Percentiles rank a stretch among this genome's conserved stretches.
These are phyloP conservation scores for Microbotryum silenes-acaulis DNA, from an alignment of 1,284 basidiomycete species.

Conservation along the genomic window DNA sequence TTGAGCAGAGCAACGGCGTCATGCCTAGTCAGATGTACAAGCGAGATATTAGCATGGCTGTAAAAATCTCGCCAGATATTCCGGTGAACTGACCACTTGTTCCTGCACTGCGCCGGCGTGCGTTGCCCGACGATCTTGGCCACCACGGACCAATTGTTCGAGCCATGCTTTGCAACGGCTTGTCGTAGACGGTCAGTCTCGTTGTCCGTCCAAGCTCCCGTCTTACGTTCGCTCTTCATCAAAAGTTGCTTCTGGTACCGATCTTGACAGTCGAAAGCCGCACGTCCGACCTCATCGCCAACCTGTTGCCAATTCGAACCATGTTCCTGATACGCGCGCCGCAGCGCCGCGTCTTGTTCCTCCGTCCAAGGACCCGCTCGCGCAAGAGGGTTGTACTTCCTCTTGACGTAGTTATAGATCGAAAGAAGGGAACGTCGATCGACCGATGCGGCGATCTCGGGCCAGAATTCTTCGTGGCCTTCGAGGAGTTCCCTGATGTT, in stretches of 20 bases:
- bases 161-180: constrained; percentile 65
- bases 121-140: constrained; percentile 66
- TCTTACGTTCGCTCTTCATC: constrained; percentile 35
- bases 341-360: constrained; percentile 57
- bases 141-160: constrained; percentile 64
- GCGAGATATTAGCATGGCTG: neutral
- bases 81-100: constrained; percentile 57
- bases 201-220: constrained; percentile 52
- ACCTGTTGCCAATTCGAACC: constrained; percentile 76
- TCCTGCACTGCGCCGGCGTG: constrained; percentile 69
- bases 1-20: constrained; percentile 62
- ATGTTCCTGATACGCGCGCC: constrained; percentile 57
- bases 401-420: constrained; percentile 68
- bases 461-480: constrained; percentile 56
- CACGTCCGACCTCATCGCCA: constrained; percentile 60
- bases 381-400: constrained; percentile 58
- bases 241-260: constrained; percentile 63
- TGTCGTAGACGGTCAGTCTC: constrained; percentile 38
- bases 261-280: constrained; percentile 69
- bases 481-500: constrained; percentile 29
- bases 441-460: constrained; percentile 60
- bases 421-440: constrained; percentile 66
- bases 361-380: constrained; percentile 61
- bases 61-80: constrained; percentile 9
- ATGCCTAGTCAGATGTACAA: constrained; percentile 28